Base-by-base conservation (phyloP, 441 rosid genomes). In the Daphne laureola region DNA sequence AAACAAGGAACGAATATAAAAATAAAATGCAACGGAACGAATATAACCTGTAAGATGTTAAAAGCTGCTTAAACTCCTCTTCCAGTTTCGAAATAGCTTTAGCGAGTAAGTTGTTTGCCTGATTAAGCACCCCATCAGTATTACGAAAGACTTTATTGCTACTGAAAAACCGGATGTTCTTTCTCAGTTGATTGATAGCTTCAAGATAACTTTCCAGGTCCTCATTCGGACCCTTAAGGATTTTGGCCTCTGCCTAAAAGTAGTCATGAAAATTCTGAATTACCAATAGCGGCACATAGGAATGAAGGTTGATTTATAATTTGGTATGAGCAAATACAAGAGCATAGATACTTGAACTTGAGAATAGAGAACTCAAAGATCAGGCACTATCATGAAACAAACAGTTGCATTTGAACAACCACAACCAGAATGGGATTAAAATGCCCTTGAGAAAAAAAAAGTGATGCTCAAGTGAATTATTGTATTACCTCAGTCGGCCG, bases 21-120 rank as follows among this genome's bases (percentile, higher is more conserved):
- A 31, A 9, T 9, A 31, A 31, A 31, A 31, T 31, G 38, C 38
- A 31, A 31, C 38, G 2, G 17, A 62, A 50, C 48, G 43, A 57
- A 69, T 40, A 64, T 66, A 61, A 89, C 98, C 97, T 93, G 81
- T 87, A 84, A 49, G 90, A 80, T 55, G 71, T 63, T 64, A 93
- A 69, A 21, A 84, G 80, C 62, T 82, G 96, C 74, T 79, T 85
- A 69, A 90, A 93, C 83, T 93, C 99, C 3, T 93, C 96, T 54
- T 90, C 96, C 50, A 90, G 80, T 78, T 90, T 87, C 36, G 96
- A 80, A 70, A 89, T 85, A 60, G 99, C 96, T 77, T 83, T 93
- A 36, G 79, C 76, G 73, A 90, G 96, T 67, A 93, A 80, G 58
- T 51, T 76, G 72, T 78, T 87, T 15, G 91, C 87, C 50, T 82